Percentiles rank a stretch among this genome's conserved stretches.
phyloP scores from a whole-genome alignment of 495 filamentous ascomycete genomes.

The Penicillium subrubescens region DNA sequence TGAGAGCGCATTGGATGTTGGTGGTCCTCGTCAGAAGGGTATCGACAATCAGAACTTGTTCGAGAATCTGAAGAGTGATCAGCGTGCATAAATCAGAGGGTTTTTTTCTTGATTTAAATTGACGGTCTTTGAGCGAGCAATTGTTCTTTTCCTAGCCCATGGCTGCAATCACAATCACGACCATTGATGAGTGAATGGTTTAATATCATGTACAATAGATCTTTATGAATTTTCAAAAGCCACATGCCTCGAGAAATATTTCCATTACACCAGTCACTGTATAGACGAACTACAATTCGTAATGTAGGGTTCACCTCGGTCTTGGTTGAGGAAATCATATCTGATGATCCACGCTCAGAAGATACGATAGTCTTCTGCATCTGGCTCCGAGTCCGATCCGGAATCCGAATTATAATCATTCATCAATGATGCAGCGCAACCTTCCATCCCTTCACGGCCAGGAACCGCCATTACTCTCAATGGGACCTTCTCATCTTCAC shows the following conservation, averaged over 20 bases:
- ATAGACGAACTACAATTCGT: not conserved
- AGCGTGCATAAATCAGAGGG: constrained; percentile 36
- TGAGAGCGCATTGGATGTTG: constrained; percentile 42
- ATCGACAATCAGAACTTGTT: constrained; percentile 43
- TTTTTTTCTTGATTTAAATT: not conserved
- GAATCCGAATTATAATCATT: constrained; percentile 13
- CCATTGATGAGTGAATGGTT: constrained; percentile 5
- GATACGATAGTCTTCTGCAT: constrained; percentile 22
- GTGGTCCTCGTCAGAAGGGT: constrained; percentile 44
- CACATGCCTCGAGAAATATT: not conserved
- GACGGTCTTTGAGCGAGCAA: constrained; percentile 18
- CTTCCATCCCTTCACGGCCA: not conserved
- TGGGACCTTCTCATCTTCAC: constrained; percentile 14
- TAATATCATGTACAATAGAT: constrained; percentile 27
- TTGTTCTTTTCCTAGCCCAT: constrained; percentile 10
- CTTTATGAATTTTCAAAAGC: not conserved
- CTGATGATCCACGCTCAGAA: not conserved
- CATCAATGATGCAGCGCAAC: not conserved
- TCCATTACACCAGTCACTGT: not conserved
- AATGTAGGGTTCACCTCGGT: not conserved
- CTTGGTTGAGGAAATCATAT: not conserved
- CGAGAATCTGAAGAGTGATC: constrained; percentile 46
- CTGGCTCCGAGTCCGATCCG: constrained; percentile 14
- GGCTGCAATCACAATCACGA: constrained; percentile 11
- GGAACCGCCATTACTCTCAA: constrained; percentile 7